Evolutionary conservation across 768 basidiomycete species (phyloP).

Genomic region (Gymnopilus dilepis): DNA sequence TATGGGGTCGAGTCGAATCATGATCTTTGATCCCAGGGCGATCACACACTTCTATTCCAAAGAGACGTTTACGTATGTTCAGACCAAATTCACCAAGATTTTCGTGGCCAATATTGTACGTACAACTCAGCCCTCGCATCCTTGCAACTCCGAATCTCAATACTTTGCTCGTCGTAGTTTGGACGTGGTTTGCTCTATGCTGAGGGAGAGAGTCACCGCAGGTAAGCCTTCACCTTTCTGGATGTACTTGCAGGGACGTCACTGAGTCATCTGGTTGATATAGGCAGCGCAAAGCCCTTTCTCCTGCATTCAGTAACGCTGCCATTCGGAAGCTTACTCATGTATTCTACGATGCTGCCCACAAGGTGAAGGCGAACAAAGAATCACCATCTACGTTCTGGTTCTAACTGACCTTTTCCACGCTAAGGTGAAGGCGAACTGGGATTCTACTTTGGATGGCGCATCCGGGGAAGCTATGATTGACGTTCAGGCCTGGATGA

Average conservation of each 20-base stretch:
- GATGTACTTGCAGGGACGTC: not conserved
- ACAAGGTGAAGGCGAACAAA: constrained; percentile 44
- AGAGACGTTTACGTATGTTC: constrained; percentile 55
- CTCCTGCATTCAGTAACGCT: constrained; percentile 58
- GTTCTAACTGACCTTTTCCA: constrained; percentile 2
- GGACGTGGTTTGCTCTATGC: constrained; percentile 46
- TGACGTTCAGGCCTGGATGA: constrained; percentile 60
- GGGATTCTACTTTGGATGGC: constrained; percentile 34
- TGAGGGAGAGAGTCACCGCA: constrained; percentile 51
- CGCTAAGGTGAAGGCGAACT: constrained; percentile 38
- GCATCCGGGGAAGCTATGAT: constrained; percentile 37
- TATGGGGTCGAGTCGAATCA: constrained; percentile 39
- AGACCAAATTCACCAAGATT: constrained; percentile 36
- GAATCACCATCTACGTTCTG: not conserved
- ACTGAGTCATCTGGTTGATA: constrained; percentile 2
- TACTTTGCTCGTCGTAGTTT: constrained; percentile 30
- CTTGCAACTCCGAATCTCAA: not conserved
- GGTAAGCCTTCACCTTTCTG: constrained; percentile 39
- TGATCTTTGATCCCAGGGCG: constrained; percentile 55
- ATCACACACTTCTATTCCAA: constrained; percentile 53
- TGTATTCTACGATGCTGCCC: constrained; percentile 56
- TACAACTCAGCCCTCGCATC: not conserved
- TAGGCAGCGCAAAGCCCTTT: constrained; percentile 55
- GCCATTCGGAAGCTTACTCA: constrained; percentile 50
- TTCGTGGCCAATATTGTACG: constrained; percentile 47